phyloP scores from a whole-genome alignment of 1,284 basidiomycete species.

The Puccinia novopanici region DNA sequence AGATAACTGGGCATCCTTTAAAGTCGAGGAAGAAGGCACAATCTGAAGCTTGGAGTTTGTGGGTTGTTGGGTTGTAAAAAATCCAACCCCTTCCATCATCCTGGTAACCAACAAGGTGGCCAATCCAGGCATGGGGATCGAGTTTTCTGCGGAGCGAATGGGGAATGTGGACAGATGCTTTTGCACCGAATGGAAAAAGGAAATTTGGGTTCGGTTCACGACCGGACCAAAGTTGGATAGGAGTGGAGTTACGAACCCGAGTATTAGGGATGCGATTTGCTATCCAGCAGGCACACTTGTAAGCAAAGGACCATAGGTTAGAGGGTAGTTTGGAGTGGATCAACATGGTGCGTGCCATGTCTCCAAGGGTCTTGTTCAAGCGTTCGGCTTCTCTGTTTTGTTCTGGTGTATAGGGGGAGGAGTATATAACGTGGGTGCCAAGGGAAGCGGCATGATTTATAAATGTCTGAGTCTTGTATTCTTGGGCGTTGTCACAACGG shows the following conservation, averaged over 20 bases:
- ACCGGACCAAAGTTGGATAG: neutral
- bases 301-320: slow-evolving; percentile 2
- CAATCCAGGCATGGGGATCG: no score
- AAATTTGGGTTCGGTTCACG: no score
- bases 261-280: slow-evolving; percentile 10
- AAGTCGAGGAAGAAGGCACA: slow-evolving; percentile 13
- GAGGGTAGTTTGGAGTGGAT: neutral
- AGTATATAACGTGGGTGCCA: neutral
- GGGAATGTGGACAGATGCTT: slow-evolving; percentile 1
- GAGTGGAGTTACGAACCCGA: neutral
- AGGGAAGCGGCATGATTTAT: neutral
- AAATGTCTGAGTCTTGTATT: neutral
- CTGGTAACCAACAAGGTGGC: slow-evolving; percentile 9
- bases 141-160: neutral
- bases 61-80: slow-evolving; percentile 1
- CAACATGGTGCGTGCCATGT: slow-evolving; percentile 8
- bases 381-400: slow-evolving; percentile 32
- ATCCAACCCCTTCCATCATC: neutral
- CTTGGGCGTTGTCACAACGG: neutral
- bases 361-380: slow-evolving; percentile 14
- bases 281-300: slow-evolving; percentile 11
- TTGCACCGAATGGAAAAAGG: neutral
- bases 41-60: neutral
- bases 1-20: neutral
- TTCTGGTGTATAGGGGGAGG: slow-evolving; percentile 10